phyloP scores from a whole-genome alignment of 495 filamentous ascomycete genomes.

The Penicillium ochrochloron region DNA sequence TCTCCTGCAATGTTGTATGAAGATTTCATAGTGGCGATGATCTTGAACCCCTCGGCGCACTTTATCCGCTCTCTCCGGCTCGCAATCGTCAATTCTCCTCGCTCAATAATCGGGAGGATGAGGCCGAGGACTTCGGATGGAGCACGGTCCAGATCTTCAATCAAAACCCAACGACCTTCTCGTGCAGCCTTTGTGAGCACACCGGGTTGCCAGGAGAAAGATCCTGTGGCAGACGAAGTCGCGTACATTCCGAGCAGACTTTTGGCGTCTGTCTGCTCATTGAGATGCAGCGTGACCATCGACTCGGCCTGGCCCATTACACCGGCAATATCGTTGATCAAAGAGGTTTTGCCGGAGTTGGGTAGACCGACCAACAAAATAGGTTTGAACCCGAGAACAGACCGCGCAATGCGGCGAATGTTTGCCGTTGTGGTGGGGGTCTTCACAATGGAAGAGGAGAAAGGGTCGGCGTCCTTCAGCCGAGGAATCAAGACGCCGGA shows the following conservation, averaged over 20 bases:
- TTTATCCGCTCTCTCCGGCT: slow-evolving; percentile 83
- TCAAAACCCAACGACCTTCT: slow-evolving; percentile 94
- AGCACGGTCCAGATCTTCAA: slow-evolving; percentile 95
- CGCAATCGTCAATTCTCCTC: slow-evolving; percentile 82
- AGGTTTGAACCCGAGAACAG: slow-evolving; percentile 67
- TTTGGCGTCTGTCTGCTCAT: slow-evolving; percentile 97
- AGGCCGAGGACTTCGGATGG: slow-evolving; percentile 94
- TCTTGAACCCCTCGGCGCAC: slow-evolving; percentile 80
- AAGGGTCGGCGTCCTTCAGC: slow-evolving; percentile 50
- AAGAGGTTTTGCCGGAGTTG: slow-evolving; percentile 86
- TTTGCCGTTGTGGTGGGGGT: slow-evolving; percentile 75
- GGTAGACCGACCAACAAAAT: slow-evolving; percentile 81
- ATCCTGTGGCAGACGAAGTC: slow-evolving; percentile 79
- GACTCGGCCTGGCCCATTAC: slow-evolving; percentile 71
- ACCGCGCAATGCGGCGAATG: slow-evolving; percentile 65
- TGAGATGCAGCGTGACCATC: slow-evolving; percentile 91
- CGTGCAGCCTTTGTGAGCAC: slow-evolving; percentile 89
- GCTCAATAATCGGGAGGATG: slow-evolving; percentile 86
- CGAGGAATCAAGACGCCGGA: slow-evolving; percentile 71
- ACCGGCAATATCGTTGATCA: slow-evolving; percentile 81
- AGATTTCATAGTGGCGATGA: slow-evolving; percentile 89
- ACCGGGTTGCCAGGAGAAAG: slow-evolving; percentile 91
- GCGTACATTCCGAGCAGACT: slow-evolving; percentile 92
- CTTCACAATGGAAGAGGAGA: slow-evolving; percentile 62
- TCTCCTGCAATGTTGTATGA: slow-evolving; percentile 71